Percentiles rank a stretch among this genome's conserved stretches.
These are phyloP conservation scores for Talaromyces proteolyticus DNA, from an alignment of 495 filamentous ascomycete genomes.

Conservation along the genomic window DNA sequence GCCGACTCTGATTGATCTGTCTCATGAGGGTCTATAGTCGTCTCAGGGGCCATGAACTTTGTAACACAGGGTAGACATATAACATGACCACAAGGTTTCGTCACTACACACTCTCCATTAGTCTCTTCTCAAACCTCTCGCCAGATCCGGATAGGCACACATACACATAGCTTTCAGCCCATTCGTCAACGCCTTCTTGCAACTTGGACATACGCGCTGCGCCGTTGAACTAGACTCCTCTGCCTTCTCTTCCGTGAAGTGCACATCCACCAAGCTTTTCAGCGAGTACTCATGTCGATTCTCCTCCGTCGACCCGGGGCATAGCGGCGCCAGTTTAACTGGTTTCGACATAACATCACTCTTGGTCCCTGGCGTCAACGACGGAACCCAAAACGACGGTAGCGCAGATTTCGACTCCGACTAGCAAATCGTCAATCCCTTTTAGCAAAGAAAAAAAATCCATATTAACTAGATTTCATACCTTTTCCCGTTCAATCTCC, in stretches of 20 bases:
- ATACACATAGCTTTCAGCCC: slow-evolving; percentile 69
- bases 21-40: slow-evolving; percentile 59
- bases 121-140: neutral
- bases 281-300: slow-evolving; percentile 73
- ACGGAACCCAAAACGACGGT: slow-evolving; percentile 92
- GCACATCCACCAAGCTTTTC: slow-evolving; percentile 70
- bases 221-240: slow-evolving; percentile 45
- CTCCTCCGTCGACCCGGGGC: slow-evolving; percentile 68
- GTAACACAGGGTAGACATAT: slow-evolving; percentile 82
- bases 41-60: slow-evolving; percentile 73
- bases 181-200: slow-evolving; percentile 80
- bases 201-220: slow-evolving; percentile 75
- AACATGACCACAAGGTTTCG: slow-evolving; percentile 92
- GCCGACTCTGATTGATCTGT: slow-evolving; percentile 38
- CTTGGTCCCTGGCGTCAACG: slow-evolving; percentile 64
- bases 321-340: slow-evolving; percentile 67
- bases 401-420: slow-evolving; percentile 61
- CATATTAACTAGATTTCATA: slow-evolving; percentile 14
- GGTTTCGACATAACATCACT: slow-evolving; percentile 48
- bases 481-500: slow-evolving; percentile 71
- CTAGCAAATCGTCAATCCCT: slow-evolving; percentile 3
- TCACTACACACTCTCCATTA: slow-evolving; percentile 40
- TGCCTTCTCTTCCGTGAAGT: slow-evolving; percentile 69
- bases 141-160: slow-evolving; percentile 10
- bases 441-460: neutral